A percentile compares a stretch with the other conserved stretches of the same genome.
phyloP scores from a whole-genome alignment of 2,329 filamentous ascomycete genomes.

The Fusarium burgessii region DNA sequence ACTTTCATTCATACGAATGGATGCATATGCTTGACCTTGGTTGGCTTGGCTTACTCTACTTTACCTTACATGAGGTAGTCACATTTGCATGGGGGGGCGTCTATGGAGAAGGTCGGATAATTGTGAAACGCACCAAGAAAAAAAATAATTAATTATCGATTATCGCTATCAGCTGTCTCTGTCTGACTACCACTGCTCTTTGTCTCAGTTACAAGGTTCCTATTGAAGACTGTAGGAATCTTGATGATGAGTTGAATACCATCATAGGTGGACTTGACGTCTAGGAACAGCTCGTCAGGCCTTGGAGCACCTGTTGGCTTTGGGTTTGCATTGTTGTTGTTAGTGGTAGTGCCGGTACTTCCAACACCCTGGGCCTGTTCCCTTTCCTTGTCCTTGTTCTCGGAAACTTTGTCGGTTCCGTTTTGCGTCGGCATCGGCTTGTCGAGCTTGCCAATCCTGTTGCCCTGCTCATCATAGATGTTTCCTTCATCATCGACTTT shows the following conservation, averaged over 20 bases:
- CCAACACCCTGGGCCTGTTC: slow-evolving; percentile 7
- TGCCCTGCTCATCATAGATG: slow-evolving; percentile 67
- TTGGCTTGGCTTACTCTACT: slow-evolving; percentile 17
- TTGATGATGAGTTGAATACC: slow-evolving; percentile 69
- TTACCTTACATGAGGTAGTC: slow-evolving; percentile 10
- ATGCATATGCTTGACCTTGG: slow-evolving; percentile 26
- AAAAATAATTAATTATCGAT: slow-evolving; percentile 26
- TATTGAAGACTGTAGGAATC: slow-evolving; percentile 67
- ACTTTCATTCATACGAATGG: slow-evolving; percentile 23
- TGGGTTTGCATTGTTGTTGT: slow-evolving; percentile 13
- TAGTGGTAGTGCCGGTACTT: background rate
- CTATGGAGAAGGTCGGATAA: slow-evolving; percentile 12
- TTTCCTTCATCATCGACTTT: slow-evolving; percentile 69
- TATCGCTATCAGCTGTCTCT: slow-evolving; percentile 18
- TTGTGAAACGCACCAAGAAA: slow-evolving; percentile 37
- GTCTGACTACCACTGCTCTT: slow-evolving; percentile 26
- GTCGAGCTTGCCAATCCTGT: slow-evolving; percentile 72
- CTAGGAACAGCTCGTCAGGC: slow-evolving; percentile 65
- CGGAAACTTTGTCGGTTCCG: slow-evolving; percentile 17
- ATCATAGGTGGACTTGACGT: slow-evolving; percentile 68
- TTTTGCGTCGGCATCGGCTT: slow-evolving; percentile 46
- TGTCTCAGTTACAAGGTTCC: slow-evolving; percentile 34
- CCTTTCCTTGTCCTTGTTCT: slow-evolving; percentile 9
- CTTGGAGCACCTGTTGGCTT: slow-evolving; percentile 52
- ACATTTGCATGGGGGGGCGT: slow-evolving; percentile 28